A percentile compares a stretch with the other conserved stretches of the same genome.
phyloP scores from a whole-genome alignment of 805 yeast species.

The Suhomyces vadensis region DNA sequence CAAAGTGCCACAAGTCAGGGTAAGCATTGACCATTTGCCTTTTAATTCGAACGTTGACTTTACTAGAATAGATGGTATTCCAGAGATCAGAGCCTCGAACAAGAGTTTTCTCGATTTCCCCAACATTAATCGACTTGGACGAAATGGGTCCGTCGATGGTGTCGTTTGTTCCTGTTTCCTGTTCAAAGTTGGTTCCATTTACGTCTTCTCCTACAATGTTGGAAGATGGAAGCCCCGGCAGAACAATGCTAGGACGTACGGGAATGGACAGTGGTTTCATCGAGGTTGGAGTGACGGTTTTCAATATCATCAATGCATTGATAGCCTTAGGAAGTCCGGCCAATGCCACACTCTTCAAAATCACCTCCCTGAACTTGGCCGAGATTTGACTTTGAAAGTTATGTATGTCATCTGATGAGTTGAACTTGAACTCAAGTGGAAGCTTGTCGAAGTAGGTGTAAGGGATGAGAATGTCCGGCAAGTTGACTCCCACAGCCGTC shows the following conservation, averaged over 20 bases:
- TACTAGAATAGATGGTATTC: conserved; percentile 68
- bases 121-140: conserved; percentile 28
- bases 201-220: conserved; percentile 41
- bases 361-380: conserved; percentile 67
- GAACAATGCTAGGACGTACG: conserved; percentile 29
- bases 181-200: conserved; percentile 38
- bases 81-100: conserved; percentile 66
- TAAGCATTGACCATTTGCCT: conserved; percentile 71
- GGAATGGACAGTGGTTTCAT: conserved; percentile 27
- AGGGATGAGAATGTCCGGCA: conserved; percentile 45
- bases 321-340: conserved; percentile 85
- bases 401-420: conserved; percentile 35
- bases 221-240: conserved; percentile 39
- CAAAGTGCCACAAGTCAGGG: conserved; percentile 81
- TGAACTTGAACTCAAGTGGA: conserved; percentile 38
- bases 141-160: conserved; percentile 47
- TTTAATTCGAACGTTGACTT: conserved; percentile 66
- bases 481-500: conserved; percentile 40
- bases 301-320: conserved; percentile 68
- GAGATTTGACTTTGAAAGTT: conserved; percentile 41
- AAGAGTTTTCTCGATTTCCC: conserved; percentile 28
- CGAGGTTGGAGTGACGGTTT: conserved; percentile 61
- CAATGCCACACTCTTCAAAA: conserved; percentile 75
- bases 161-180: conserved; percentile 12
- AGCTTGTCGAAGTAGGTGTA: conserved; percentile 38